A percentile compares a stretch with the other conserved stretches of the same genome.
These are phyloP conservation scores for Beauveria pseudobassiana DNA, from an alignment of 2,329 filamentous ascomycete genomes.

Conservation along the genomic window DNA sequence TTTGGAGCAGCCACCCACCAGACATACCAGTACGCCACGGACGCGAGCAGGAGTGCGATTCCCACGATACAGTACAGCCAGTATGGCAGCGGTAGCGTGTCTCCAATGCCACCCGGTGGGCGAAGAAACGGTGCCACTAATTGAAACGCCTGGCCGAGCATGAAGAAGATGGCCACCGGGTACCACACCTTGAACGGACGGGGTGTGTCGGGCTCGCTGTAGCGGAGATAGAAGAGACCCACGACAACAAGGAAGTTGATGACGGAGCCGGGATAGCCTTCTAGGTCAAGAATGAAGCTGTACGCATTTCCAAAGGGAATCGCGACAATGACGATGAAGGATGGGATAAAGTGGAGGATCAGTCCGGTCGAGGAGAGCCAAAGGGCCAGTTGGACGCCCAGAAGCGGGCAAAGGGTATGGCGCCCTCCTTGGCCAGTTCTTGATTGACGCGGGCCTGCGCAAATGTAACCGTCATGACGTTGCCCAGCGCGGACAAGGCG, in stretches of 20 bases:
- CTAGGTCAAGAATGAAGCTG: conserved; percentile 15
- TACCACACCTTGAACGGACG: conserved; percentile 17
- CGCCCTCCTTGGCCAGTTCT: conserved; percentile 16
- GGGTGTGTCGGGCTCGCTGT: conserved; percentile 12
- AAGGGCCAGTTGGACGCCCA: conserved; percentile 16
- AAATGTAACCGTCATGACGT: conserved; percentile 16
- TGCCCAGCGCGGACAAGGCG: conserved; percentile 14
- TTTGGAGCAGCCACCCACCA: conserved; percentile 17
- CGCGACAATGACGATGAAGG: conserved; percentile 16
- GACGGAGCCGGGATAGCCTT: conserved; percentile 13
- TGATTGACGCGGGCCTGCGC: conserved; percentile 15
- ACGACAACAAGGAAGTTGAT: conserved; percentile 15
- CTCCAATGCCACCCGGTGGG: conserved; percentile 15
- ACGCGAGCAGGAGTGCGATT: conserved; percentile 14
- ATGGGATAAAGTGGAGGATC: conserved; percentile 15
- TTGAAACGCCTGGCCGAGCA: conserved; percentile 18
- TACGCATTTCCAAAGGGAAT: conserved; percentile 16
- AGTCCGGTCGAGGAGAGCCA: conserved; percentile 13
- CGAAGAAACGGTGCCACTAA: conserved; percentile 17
- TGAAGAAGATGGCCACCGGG: conserved; percentile 16
- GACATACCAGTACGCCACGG: conserved; percentile 17
- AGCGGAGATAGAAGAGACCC: conserved; percentile 15
- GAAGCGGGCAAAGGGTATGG: conserved; percentile 13
- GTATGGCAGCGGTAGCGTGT: conserved; percentile 17
- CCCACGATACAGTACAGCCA: conserved; percentile 19